A percentile compares a stretch with the other conserved stretches of the same genome.
phyloP scores from a whole-genome alignment of 257 asterid genomes.

The Solanum pinnatisectum region DNA sequence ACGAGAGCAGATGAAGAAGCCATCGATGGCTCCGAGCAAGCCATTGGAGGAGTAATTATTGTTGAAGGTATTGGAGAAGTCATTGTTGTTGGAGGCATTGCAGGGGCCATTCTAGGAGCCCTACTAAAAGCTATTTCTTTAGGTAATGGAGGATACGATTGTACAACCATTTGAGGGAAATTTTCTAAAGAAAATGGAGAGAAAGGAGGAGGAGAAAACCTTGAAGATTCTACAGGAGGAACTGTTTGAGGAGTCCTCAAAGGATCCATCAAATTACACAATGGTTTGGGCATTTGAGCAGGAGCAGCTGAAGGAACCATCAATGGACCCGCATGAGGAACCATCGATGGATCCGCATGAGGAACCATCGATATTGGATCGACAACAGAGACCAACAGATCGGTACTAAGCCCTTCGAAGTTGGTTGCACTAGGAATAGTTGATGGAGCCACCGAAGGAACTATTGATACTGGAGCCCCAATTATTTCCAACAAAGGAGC shows the following conservation, averaged over 20 bases:
- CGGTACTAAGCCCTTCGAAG: neutral
- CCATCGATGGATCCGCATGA: neutral
- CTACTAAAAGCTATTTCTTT: neutral
- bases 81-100: neutral
- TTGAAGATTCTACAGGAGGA: neutral
- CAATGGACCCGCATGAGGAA: neutral
- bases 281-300: neutral
- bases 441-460: neutral
- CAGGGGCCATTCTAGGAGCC: neutral
- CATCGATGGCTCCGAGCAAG: neutral
- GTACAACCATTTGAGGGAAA: neutral
- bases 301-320: neutral
- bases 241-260: neutral
- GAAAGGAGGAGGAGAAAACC: neutral
- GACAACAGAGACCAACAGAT: neutral
- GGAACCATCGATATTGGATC: neutral
- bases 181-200: neutral
- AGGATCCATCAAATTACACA: neutral
- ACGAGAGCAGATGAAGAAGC: neutral
- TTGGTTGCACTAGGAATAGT: neutral
- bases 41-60: neutral
- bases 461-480: neutral
- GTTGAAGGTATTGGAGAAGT: neutral
- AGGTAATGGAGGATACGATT: neutral
- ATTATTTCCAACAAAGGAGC: neutral